phyloP scores from a whole-genome alignment of 306 rosid species.

The Lathyrus oleraceus region DNA sequence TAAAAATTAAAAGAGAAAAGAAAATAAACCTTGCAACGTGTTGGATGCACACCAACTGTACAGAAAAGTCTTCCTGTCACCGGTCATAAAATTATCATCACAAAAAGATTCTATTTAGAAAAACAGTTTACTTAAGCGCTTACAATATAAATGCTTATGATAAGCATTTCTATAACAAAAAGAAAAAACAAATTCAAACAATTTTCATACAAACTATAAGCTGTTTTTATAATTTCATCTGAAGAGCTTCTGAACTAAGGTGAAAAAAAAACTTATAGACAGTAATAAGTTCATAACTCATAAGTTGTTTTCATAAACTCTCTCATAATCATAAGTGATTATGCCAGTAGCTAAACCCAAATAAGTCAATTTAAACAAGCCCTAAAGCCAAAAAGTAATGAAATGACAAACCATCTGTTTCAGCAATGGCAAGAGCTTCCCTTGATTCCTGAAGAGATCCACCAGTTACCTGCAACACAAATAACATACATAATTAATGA shows the following conservation, averaged over 20 bases:
- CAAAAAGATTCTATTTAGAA: neutral
- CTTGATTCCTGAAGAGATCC: slow-evolving; percentile 90
- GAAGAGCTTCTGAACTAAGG: neutral
- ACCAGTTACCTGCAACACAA: slow-evolving; percentile 74
- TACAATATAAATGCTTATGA: neutral
- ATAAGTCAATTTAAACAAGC: neutral
- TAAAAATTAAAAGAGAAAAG: no score
- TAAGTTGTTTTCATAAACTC: neutral
- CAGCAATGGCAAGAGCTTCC: slow-evolving; percentile 86
- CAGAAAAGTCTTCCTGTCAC: slow-evolving; percentile 81
- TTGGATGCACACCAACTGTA: slow-evolving; percentile 97
- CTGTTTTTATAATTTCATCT: neutral
- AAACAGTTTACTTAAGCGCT: no score
- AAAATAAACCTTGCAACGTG: slow-evolving; percentile 84
- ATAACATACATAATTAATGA: neutral
- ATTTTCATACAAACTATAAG: neutral
- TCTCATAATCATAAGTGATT: neutral
- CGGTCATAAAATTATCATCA: neutral
- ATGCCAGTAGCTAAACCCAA: neutral
- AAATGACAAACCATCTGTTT: slow-evolving; percentile 70
- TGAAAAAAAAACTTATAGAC: neutral
- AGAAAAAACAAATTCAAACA: neutral
- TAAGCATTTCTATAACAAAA: neutral
- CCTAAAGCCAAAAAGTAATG: neutral
- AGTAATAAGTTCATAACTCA: neutral